Evolutionary conservation across 139 green algal species (phyloP).

Genomic region (Asterochloris erici): DNA sequence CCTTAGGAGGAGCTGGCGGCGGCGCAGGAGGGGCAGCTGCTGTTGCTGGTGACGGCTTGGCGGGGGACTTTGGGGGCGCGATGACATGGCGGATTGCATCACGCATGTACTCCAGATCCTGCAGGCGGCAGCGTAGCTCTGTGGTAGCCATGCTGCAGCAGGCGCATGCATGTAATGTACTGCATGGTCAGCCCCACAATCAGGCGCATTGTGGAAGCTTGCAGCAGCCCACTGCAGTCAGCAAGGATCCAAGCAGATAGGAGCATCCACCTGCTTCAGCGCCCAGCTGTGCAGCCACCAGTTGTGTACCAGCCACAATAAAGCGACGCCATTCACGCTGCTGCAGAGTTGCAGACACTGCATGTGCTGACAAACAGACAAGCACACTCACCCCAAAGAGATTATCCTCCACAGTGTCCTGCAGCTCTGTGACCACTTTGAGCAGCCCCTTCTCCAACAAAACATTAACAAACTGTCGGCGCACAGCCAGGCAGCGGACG

Average conservation of each 20-base stretch:
- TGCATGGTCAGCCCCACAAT: too few relatives aligned
- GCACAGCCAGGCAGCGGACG: slow-evolving; percentile 7
- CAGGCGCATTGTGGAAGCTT: too few relatives aligned
- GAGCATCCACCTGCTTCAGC: too few relatives aligned
- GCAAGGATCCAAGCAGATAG: too few relatives aligned
- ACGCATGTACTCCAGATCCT: slow-evolving; percentile 17
- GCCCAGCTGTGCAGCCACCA: too few relatives aligned
- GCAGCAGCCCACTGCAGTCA: too few relatives aligned
- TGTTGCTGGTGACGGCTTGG: neutral
- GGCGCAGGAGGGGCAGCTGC: slow-evolving; percentile 1
- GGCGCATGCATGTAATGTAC: too few relatives aligned
- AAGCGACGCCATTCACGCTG: too few relatives aligned
- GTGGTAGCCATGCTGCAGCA: too few relatives aligned
- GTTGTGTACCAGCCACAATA: too few relatives aligned
- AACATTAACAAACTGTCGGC: slow-evolving; percentile 3
- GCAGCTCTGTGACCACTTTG: slow-evolving; percentile 25
- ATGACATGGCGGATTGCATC: slow-evolving; percentile 3
- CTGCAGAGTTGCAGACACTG: too few relatives aligned
- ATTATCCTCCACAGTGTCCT: slow-evolving; percentile 6
- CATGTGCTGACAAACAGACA: neutral
- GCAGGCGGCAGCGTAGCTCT: neutral
- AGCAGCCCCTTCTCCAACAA: slow-evolving; percentile 27
- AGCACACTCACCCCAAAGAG: neutral
- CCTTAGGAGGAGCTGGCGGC: slow-evolving; percentile 2
- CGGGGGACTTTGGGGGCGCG: neutral